These are phyloP conservation scores for Chaetothyriales sp. DNA, from an alignment of 2,329 filamentous ascomycete genomes.

Conservation along the genomic window DNA sequence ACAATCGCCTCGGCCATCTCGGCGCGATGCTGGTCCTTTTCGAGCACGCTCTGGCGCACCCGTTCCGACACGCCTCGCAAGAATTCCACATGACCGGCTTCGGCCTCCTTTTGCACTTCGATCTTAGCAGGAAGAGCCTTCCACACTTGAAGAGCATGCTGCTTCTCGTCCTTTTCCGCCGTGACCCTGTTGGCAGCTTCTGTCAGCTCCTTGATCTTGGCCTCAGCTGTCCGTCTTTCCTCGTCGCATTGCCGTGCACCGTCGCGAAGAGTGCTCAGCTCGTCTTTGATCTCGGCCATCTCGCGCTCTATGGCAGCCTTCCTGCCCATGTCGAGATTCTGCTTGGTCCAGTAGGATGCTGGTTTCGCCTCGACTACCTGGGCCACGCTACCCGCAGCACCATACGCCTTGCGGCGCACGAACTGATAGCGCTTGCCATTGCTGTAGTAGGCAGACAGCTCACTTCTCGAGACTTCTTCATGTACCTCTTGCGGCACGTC, in stretches of 20 bases:
- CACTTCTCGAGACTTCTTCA: constrained; percentile 41
- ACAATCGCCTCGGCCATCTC: constrained; percentile 42
- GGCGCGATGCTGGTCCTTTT: constrained; percentile 41
- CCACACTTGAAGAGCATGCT: constrained; percentile 43
- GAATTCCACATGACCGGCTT: constrained; percentile 20
- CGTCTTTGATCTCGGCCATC: constrained; percentile 28
- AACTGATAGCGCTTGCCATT: constrained; percentile 50
- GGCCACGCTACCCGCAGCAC: constrained; percentile 55
- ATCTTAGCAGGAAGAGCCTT: constrained; percentile 19
- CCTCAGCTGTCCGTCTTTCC: constrained; percentile 20
- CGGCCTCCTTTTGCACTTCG: constrained; percentile 16
- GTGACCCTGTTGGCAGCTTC: constrained; percentile 3
- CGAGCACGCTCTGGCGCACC: constrained; percentile 37
- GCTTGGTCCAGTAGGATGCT: constrained; percentile 60
- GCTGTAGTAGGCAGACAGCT: constrained; percentile 55
- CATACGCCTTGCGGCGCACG: constrained; percentile 64
- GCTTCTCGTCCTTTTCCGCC: constrained; percentile 40
- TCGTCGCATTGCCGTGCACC: constrained; percentile 14
- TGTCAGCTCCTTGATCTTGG: constrained; percentile 11
- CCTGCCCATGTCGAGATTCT: constrained; percentile 48
- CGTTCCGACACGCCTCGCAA: constrained; percentile 30
- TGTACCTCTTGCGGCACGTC: constrained; percentile 55
- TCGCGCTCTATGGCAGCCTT: constrained; percentile 46
- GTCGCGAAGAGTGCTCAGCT: constrained; percentile 22
- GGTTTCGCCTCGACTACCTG: constrained; percentile 44